These are phyloP conservation scores for Termitomyces sp. DNA, from an alignment of 768 basidiomycete species.

Conservation along the genomic window DNA sequence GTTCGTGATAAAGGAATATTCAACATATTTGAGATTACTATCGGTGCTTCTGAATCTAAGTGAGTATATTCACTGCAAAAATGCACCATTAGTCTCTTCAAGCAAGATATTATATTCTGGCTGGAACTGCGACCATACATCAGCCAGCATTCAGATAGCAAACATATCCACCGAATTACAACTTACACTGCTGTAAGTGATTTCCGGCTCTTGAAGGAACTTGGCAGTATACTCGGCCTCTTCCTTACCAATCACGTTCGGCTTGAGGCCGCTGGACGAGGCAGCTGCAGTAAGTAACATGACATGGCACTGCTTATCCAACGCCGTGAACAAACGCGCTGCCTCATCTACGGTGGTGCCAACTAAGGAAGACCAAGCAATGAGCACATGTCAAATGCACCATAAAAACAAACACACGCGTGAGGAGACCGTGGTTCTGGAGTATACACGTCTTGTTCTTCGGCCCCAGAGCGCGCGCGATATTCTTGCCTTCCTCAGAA, in stretches of 20 bases:
- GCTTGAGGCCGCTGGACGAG: constrained; percentile 20
- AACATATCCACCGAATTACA: not conserved
- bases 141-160: not conserved
- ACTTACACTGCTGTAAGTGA: constrained; percentile 15
- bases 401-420: constrained; percentile 6
- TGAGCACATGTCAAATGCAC: not conserved
- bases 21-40: not conserved
- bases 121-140: constrained; percentile 17
- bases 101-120: constrained; percentile 20
- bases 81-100: constrained; percentile 22
- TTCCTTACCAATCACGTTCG: constrained; percentile 16
- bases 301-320: constrained; percentile 42
- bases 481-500: constrained; percentile 37
- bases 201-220: constrained; percentile 15
- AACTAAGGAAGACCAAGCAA: constrained; percentile 16
- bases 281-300: constrained; percentile 41
- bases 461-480: constrained; percentile 34
- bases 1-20: too few species aligned
- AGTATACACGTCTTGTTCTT: constrained; percentile 37
- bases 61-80: constrained; percentile 13
- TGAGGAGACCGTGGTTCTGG: constrained; percentile 37
- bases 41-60: not conserved
- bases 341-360: constrained; percentile 37
- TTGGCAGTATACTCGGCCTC: constrained; percentile 21
- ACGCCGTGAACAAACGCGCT: constrained; percentile 32